phyloP scores from a whole-genome alignment of 345 rosid genomes.

The Populus deltoides region DNA sequence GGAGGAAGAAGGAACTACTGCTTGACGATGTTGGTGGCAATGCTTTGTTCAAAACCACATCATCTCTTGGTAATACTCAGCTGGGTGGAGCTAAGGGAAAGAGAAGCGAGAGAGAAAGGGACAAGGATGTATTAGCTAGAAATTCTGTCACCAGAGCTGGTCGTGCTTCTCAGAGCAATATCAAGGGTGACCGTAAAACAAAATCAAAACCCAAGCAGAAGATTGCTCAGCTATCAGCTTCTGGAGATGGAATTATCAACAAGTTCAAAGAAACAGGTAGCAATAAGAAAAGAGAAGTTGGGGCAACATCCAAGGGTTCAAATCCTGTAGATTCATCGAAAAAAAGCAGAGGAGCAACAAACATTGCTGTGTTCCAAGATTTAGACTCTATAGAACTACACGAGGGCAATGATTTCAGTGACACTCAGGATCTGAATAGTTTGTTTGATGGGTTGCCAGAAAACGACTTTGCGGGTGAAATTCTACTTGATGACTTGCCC shows the following conservation, averaged over 20 bases:
- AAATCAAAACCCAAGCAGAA: constrained; percentile 59
- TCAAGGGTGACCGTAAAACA: constrained; percentile 47
- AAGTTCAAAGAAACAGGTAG: constrained; percentile 26
- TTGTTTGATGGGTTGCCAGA: constrained; percentile 50
- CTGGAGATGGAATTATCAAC: constrained; percentile 36
- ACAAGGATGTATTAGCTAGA: constrained; percentile 23
- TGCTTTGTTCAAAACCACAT: constrained; percentile 32
- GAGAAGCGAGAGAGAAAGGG: constrained; percentile 55
- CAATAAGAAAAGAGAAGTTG: constrained; percentile 32
- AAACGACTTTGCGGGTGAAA: constrained; percentile 35
- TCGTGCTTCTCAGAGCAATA: constrained; percentile 25
- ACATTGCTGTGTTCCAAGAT: constrained; percentile 24
- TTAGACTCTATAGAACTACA: constrained; percentile 42
- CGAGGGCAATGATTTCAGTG: constrained; percentile 20
- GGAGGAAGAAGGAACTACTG: constrained; percentile 54
- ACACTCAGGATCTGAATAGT: constrained; percentile 33
- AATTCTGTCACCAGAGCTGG: constrained; percentile 33
- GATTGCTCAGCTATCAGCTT: constrained; percentile 39
- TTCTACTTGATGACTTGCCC: constrained; percentile 16
- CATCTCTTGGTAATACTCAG: constrained; percentile 29
- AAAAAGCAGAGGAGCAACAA: constrained; percentile 18
- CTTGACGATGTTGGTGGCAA: constrained; percentile 45
- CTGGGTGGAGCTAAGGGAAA: constrained; percentile 52
- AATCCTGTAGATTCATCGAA: constrained; percentile 16
- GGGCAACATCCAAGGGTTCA: constrained; percentile 15